Evolutionary conservation across 495 filamentous ascomycete species (phyloP).

Genomic region (Neurospora tetrasperma): DNA sequence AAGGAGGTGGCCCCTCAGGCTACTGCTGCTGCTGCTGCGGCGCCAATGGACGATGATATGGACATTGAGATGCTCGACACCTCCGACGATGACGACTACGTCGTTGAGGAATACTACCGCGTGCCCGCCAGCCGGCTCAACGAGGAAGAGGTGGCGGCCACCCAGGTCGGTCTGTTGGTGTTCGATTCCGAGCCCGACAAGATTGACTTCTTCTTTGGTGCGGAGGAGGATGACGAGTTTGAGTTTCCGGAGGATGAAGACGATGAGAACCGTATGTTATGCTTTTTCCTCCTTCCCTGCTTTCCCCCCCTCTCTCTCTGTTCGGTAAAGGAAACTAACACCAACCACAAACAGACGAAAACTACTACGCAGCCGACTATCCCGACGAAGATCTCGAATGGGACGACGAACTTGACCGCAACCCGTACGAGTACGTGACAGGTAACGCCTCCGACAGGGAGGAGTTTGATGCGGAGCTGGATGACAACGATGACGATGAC

Average conservation of each 20-base stretch:
- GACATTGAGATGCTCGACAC: conserved; percentile 22
- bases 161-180: conserved; percentile 39
- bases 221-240: conserved; percentile 33
- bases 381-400: conserved; percentile 47
- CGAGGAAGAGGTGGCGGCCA: conserved; percentile 23
- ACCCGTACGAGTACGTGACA: conserved; percentile 37
- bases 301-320: background rate
- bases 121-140: conserved; percentile 37
- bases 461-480: conserved; percentile 22
- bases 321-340: background rate
- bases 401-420: conserved; percentile 39
- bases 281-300: background rate
- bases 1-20: conserved; percentile 7
- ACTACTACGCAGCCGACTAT: conserved; percentile 45
- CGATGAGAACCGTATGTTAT: conserved; percentile 34
- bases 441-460: conserved; percentile 36
- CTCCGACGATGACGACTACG: conserved; percentile 40
- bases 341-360: conserved; percentile 24
- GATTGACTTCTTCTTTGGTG: conserved; percentile 40
- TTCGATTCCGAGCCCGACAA: conserved; percentile 42
- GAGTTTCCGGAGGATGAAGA: conserved; percentile 44
- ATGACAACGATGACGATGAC: conserved; percentile 26
- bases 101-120: conserved; percentile 44
- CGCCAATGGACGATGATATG: conserved; percentile 16
- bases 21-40: conserved; percentile 8